Evolutionary conservation across 345 rosid genomes (phyloP).

Genomic region (Clausena lansium): DNA sequence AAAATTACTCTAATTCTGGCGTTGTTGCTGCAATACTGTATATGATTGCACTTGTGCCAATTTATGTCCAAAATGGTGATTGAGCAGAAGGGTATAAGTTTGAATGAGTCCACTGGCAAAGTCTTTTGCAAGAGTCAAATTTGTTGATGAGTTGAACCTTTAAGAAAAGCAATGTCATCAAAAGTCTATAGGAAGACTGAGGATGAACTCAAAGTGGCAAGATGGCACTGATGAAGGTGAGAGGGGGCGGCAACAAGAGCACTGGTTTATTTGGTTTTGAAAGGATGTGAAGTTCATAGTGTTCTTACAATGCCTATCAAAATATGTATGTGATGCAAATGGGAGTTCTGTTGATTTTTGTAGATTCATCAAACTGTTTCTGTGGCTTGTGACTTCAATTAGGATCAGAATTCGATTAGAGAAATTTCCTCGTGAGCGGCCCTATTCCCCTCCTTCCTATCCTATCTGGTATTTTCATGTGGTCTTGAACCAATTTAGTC

Average conservation of each 20-base stretch:
- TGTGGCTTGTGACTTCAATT: neutral
- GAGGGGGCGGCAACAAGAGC: neutral
- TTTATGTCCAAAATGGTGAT: neutral
- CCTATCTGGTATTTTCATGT: neutral
- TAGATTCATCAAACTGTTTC: neutral
- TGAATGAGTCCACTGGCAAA: constrained; percentile 1
- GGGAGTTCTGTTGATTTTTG: neutral
- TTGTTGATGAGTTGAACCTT: neutral
- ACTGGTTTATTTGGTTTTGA: neutral
- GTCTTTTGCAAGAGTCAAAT: neutral
- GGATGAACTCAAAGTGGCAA: neutral
- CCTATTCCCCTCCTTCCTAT: neutral
- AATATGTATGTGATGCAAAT: neutral
- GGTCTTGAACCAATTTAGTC: neutral
- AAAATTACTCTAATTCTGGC: neutral
- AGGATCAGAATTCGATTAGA: neutral
- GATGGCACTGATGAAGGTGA: neutral
- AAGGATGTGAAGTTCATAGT: neutral
- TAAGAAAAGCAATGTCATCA: neutral
- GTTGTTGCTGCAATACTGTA: neutral
- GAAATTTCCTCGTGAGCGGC: neutral
- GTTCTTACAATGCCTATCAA: neutral
- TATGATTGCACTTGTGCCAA: neutral
- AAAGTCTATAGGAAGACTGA: neutral
- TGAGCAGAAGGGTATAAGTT: neutral